Percentiles rank a stretch among this genome's conserved stretches.
Conservation (phyloP, 176 grass and related monocot genomes). For the Sorghum bicolor region DNA sequence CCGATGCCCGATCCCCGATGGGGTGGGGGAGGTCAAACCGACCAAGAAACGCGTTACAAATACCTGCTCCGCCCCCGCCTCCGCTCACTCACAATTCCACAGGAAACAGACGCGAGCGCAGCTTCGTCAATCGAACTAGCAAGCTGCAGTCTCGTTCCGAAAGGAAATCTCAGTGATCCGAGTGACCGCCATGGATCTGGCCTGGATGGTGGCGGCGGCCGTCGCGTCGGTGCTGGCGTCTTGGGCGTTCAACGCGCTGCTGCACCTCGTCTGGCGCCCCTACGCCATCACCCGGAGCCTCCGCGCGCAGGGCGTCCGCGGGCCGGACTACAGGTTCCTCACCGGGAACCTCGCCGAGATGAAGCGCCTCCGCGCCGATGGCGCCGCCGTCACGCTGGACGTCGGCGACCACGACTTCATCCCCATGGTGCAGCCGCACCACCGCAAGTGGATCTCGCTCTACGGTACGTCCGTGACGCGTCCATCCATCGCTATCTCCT, state of each 20-base stretch:
- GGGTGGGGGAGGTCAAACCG: not conserved
- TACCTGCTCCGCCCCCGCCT: not conserved
- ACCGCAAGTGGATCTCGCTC: constrained; percentile 40
- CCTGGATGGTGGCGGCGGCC: constrained; percentile 11
- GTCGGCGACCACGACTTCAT: constrained; percentile 40
- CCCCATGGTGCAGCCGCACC: constrained; percentile 45
- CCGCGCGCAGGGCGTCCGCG: constrained; percentile 45
- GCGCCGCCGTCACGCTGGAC: constrained; percentile 7
- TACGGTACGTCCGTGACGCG: constrained; percentile 26
- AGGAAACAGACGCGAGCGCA: no score
- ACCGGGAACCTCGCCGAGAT: constrained; percentile 45
- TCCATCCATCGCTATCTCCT: not conserved
- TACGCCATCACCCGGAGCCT: constrained; percentile 3
- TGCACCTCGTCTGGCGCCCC: constrained; percentile 42
- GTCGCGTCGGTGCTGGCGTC: not conserved
- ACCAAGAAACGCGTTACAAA: not conserved
- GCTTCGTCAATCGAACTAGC: no score
- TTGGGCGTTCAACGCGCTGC: constrained; percentile 33
- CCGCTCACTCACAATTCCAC: not conserved
- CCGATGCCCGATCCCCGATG: not conserved
- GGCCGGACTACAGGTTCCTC: constrained; percentile 41
- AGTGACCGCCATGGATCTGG: not conserved
- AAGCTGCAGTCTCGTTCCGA: no score
- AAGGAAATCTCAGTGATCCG: no score
- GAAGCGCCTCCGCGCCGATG: constrained; percentile 25